These are phyloP conservation scores for Eimeria mitis DNA, from an alignment of 169 alveolate species.

Conservation along the genomic window DNA sequence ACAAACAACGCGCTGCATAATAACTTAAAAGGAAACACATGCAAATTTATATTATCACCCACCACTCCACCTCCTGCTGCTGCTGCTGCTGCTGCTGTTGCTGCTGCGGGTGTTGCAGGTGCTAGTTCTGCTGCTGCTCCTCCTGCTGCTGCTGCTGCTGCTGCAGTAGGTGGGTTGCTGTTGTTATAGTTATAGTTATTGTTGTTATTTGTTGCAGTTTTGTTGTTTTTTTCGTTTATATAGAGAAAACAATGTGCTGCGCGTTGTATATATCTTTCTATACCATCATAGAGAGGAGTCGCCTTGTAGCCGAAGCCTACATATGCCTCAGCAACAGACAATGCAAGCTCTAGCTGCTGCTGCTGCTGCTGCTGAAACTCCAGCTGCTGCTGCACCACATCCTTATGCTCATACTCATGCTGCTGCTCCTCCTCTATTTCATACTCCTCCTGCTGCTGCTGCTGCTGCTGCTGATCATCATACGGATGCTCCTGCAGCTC, in stretches of 20 bases:
- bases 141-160: not conserved
- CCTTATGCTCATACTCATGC: not conserved
- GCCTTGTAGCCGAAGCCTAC: conserved; percentile 73
- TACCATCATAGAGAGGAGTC: conserved; percentile 54
- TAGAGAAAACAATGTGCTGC: not conserved
- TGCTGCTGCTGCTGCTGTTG: not conserved
- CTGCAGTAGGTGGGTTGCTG: not conserved
- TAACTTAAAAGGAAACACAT: not conserved
- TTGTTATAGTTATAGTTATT: not conserved
- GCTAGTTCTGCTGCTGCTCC: not conserved
- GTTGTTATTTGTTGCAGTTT: not conserved
- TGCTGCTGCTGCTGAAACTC: not conserved
- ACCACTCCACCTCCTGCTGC: not conserved
- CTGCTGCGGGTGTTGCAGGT: not conserved
- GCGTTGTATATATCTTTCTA: not conserved
- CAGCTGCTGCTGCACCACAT: not conserved
- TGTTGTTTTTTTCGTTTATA: not conserved
- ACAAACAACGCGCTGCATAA: conserved; percentile 3
- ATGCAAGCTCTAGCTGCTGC: conserved; percentile 18
- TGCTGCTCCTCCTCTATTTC: not conserved
- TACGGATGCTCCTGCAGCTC: not conserved
- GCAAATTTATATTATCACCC: not conserved
- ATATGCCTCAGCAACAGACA: conserved; percentile 70
- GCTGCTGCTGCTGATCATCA: not conserved
- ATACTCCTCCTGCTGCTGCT: not conserved